Base-by-base conservation (phyloP, 129 eudicot genomes). In the Chrysanthemum seticuspe region DNA sequence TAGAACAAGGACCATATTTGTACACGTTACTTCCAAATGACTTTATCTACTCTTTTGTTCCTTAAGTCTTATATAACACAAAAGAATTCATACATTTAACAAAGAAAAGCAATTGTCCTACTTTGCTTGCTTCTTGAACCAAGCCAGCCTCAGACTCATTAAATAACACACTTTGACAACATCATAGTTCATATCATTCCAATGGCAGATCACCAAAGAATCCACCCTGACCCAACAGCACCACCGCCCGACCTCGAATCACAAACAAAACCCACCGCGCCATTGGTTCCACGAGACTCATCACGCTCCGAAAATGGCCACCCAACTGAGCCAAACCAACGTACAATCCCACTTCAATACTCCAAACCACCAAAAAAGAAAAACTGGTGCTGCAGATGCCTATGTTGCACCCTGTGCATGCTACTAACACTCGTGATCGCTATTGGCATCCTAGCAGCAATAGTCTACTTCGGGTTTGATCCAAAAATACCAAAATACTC, bases 401-500 rank as follows among this genome's bases (percentile, higher is more conserved):
- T 94, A 11, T 94, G 96, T 52, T 94, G 97, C 81, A 81, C 85
- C 5, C 10, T 78, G 1, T 71, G 83, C 78, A 12, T 79, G 5
- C 13, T 93, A 10, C 11, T 94, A 3, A 16, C 86, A 71, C 73
- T 67, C 7, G 25, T 90, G 67, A 12, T 88, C 49, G 11, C 81
- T 55, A 7, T 89, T 34, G 95, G 83, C 40, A 75, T 85, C 50
- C 7, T 83, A n/a, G 91, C 95, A 3, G 97, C 85, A 4, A 62
- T 93, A n/a, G 73, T 87, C 15, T 94, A 87, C 92, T 83, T 94
- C 45, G 92, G 84, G 0, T 87, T 87, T 68, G 83, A 83, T 3
- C 98, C 98, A 5, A 90, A 86, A 69, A 48, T 85, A 13, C 98
- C 98, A 1, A 83, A 83, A 13, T 94, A 90, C 85, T 94, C 98